Evolutionary conservation across 2,329 filamentous ascomycete genomes (phyloP).

Genomic region (Sporothrix pseudoabietina): DNA sequence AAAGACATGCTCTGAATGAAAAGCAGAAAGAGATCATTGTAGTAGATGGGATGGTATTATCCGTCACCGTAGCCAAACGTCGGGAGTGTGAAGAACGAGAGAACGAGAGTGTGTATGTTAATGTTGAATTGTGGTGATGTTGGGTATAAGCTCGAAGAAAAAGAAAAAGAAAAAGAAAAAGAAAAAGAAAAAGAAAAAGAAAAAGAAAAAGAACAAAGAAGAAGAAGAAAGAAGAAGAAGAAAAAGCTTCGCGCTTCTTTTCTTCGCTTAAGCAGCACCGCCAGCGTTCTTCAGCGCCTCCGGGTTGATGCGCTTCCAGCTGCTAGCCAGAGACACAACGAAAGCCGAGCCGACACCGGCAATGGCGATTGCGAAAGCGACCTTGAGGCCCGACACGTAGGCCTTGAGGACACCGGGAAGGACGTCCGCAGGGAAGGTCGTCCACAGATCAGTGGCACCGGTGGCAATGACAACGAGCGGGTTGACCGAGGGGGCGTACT

Average conservation of each 20-base stretch:
- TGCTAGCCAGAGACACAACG: conserved; percentile 38
- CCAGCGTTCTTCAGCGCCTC: conserved; percentile 31
- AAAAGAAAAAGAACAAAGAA: too few species aligned
- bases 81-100: neutral
- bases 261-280: conserved; percentile 30
- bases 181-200: neutral
- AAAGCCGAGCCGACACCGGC: conserved; percentile 36
- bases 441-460: conserved; percentile 55
- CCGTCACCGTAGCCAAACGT: conserved; percentile 5
- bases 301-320: conserved; percentile 31
- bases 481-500: conserved; percentile 30
- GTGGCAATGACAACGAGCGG: conserved; percentile 39
- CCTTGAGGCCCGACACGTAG: conserved; percentile 54
- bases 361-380: conserved; percentile 36
- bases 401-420: conserved; percentile 55
- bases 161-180: neutral
- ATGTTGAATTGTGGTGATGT: neutral
- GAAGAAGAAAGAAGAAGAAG: too few species aligned
- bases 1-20: neutral
- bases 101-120: neutral
- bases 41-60: conserved; percentile 1
- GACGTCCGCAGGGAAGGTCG: conserved; percentile 48
- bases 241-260: neutral
- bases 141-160: neutral
- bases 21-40: neutral